phyloP scores from a whole-genome alignment of 139 green algal genomes.

The Chlorella vulgaris region DNA sequence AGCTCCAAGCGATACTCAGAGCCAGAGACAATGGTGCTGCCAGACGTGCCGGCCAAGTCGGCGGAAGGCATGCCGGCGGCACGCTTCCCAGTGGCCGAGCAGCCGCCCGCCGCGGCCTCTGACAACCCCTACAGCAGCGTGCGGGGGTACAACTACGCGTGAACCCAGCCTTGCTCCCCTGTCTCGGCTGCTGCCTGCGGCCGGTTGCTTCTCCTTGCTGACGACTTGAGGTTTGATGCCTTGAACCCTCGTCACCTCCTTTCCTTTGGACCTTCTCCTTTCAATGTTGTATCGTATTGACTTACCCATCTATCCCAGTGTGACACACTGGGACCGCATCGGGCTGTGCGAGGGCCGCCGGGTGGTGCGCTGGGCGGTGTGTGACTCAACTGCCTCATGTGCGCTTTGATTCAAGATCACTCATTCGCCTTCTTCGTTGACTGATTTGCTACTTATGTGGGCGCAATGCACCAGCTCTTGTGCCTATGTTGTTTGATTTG shows the following conservation, averaged over 20 bases:
- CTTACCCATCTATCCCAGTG: too few species aligned
- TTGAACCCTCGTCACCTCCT: not conserved
- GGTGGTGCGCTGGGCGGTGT: too few species aligned
- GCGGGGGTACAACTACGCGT: conserved; percentile 5
- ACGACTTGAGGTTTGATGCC: not conserved
- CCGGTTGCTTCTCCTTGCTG: not conserved
- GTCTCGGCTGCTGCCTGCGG: not conserved
- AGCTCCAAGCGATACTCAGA: conserved; percentile 12
- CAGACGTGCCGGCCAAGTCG: not conserved
- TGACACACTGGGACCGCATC: too few species aligned
- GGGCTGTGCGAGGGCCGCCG: too few species aligned
- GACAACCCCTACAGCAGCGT: conserved; percentile 25
- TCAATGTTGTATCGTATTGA: too few species aligned
- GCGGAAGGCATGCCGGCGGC: not conserved
- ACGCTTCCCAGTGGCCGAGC: conserved; percentile 1
- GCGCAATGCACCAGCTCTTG: too few species aligned
- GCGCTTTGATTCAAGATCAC: too few species aligned
- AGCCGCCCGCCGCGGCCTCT: not conserved
- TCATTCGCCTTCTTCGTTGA: too few species aligned
- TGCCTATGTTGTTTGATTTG: too few species aligned
- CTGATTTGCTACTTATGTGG: too few species aligned
- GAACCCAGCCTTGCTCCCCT: not conserved
- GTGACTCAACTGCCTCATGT: too few species aligned
- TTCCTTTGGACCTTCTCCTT: too few species aligned
- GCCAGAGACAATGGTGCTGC: not conserved